Evolutionary conservation across 1,139 yeast species (phyloP).

Genomic region (Saccharomycopsis phalli): DNA sequence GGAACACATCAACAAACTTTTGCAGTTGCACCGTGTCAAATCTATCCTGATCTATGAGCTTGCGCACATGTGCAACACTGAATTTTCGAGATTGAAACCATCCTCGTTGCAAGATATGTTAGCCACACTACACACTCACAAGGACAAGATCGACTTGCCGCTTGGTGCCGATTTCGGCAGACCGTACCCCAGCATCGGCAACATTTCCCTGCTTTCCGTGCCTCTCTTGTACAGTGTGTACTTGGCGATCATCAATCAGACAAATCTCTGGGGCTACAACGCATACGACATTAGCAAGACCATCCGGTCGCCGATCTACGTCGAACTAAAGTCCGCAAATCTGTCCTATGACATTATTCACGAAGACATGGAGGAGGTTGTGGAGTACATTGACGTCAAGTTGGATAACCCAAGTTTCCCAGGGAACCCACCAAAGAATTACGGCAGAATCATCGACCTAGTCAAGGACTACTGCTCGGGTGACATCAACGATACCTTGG

Average conservation of each 20-base stretch:
- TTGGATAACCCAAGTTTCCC: slow-evolving; percentile 21
- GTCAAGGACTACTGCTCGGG: slow-evolving; percentile 44
- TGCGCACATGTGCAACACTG: not conserved
- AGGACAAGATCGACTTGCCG: not conserved
- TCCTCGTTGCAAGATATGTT: slow-evolving; percentile 24
- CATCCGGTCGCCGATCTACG: not conserved
- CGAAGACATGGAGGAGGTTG: slow-evolving; percentile 25
- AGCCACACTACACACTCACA: not conserved
- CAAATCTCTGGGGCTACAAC: not conserved
- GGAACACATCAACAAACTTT: slow-evolving; percentile 43
- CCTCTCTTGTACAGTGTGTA: not conserved
- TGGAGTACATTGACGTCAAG: slow-evolving; percentile 21
- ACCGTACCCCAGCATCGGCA: too few species aligned
- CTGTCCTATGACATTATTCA: slow-evolving; percentile 23
- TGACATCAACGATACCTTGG: slow-evolving; percentile 36
- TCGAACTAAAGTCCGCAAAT: slow-evolving; percentile 21
- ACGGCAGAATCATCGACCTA: slow-evolving; percentile 32
- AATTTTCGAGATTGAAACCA: slow-evolving; percentile 32
- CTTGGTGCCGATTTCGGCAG: not conserved
- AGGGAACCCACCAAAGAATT: slow-evolving; percentile 27
- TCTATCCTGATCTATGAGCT: slow-evolving; percentile 20
- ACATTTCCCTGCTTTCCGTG: too few species aligned
- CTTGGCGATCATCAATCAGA: not conserved
- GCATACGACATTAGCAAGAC: not conserved
- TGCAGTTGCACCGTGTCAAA: slow-evolving; percentile 45